phyloP scores from a whole-genome alignment of 768 basidiomycete species.

The Cystofilobasidium macerans region DNA sequence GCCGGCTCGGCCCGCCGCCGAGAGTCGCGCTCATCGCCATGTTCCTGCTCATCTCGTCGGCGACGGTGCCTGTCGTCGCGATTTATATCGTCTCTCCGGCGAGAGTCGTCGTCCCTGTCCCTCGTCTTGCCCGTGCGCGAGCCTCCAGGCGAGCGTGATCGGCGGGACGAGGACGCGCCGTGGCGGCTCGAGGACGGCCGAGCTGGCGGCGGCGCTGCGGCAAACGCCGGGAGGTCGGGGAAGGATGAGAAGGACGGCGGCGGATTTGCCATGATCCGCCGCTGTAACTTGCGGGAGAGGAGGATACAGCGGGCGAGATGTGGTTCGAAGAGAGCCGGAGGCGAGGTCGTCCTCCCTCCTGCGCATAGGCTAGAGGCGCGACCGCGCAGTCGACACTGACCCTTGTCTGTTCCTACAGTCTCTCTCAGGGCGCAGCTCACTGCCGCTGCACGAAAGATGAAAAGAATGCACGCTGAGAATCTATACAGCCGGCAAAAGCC shows the following conservation, averaged over 20 bases:
- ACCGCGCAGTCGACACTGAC: too few species aligned
- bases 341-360: too few species aligned
- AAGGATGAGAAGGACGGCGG: conserved; percentile 19
- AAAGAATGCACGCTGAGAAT: too few species aligned
- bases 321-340: too few species aligned
- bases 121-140: background rate
- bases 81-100: too few species aligned
- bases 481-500: too few species aligned
- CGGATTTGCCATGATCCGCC: background rate
- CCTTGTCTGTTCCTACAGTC: too few species aligned
- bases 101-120: background rate
- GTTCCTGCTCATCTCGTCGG: background rate
- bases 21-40: background rate
- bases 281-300: background rate
- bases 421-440: too few species aligned
- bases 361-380: too few species aligned
- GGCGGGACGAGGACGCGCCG: background rate
- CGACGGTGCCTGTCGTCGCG: background rate
- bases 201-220: conserved; percentile 9
- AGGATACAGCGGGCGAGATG: background rate
- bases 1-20: background rate
- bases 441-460: too few species aligned
- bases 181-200: background rate
- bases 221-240: conserved; percentile 15
- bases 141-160: conserved; percentile 2